Base-by-base conservation (phyloP, 352 stramenopile genomes). In the Globisporangium cylindrosporum region DNA sequence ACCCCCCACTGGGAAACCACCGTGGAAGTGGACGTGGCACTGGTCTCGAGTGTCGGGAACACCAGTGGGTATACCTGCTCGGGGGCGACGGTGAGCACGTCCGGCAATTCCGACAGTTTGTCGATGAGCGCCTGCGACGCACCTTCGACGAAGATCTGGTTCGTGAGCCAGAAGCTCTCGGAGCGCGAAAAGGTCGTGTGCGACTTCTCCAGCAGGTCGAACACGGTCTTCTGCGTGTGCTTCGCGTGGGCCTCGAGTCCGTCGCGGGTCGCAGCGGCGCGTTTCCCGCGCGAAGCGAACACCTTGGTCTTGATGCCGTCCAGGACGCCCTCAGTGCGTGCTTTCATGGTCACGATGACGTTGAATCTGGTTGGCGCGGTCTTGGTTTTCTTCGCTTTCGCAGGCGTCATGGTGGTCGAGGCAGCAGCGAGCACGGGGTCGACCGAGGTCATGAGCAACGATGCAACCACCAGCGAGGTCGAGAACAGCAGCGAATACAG, bases 161-260 rank as follows among this genome's bases (percentile, higher is more conserved):
- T 90, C 1, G 81, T 86, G 29, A 92, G 68, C 83, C 83, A 92
- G 29, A 82, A 86, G n/a, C 68, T 86, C 46, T 82, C 62, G 4
- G 70, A 70, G 2, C 67, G 55, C 3, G 71, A 68, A 53, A 80
- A 84, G 10, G 69, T 38, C 4, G 43, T 54, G 22, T 56, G 57
- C 0, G 66, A 59, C 54, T 73, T 78, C 1, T 71, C 57, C 4
- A 87, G 64, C 4, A 81, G 27, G 4, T 73, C 59, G 2, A 67
- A 60, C 3, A 89, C 68, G 4, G 60, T 58, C 2, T 71, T 59
- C 59, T 89, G 81, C 3, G 79, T 81, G 24, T 71, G 64, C 20
- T 43, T 66, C 1, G 81, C 75, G 46, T 84, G 68, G n/a, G 58
- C 55, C 25, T 76, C 66, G 24, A 89, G 81, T 9, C 59, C 68